Evolutionary conservation across 2,329 filamentous ascomycete genomes (phyloP).

Genomic region (Beauveria scarabaeidicola): DNA sequence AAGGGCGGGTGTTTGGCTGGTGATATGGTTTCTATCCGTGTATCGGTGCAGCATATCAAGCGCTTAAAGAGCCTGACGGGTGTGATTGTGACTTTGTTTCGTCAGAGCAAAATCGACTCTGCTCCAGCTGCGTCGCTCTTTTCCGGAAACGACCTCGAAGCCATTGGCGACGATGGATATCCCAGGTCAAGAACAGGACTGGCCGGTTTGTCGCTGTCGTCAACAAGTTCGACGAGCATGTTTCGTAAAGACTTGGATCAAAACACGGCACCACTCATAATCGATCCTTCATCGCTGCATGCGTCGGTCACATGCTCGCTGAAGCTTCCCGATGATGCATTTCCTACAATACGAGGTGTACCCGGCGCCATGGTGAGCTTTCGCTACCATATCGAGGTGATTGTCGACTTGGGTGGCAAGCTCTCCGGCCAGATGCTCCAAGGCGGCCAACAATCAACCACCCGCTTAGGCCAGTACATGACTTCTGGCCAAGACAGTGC

Average conservation of each 20-base stretch:
- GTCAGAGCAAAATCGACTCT: slow-evolving; percentile 84
- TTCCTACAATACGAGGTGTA: slow-evolving; percentile 83
- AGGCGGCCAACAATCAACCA: slow-evolving; percentile 46
- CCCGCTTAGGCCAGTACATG: slow-evolving; percentile 26
- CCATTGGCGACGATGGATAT: slow-evolving; percentile 67
- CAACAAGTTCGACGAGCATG: slow-evolving; percentile 78
- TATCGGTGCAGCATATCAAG: slow-evolving; percentile 82
- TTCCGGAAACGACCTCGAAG: slow-evolving; percentile 44
- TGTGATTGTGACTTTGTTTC: slow-evolving; percentile 85
- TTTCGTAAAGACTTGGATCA: slow-evolving; percentile 94
- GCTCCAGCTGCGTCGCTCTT: slow-evolving; percentile 46
- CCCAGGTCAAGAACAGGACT: slow-evolving; percentile 81
- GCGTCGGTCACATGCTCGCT: slow-evolving; percentile 76
- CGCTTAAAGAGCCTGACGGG: slow-evolving; percentile 84
- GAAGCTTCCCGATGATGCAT: slow-evolving; percentile 79
- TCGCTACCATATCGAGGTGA: slow-evolving; percentile 86
- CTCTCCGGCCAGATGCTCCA: slow-evolving; percentile 60
- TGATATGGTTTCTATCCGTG: slow-evolving; percentile 69
- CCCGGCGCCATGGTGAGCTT: slow-evolving; percentile 94
- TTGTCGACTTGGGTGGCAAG: slow-evolving; percentile 86
- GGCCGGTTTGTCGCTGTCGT: slow-evolving; percentile 77
- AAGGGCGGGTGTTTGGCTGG: slow-evolving; percentile 80
- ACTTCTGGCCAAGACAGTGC: slow-evolving; percentile 19
- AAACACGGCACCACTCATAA: slow-evolving; percentile 76
- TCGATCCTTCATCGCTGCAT: slow-evolving; percentile 71